These are phyloP conservation scores for Trifolium pratense DNA, from an alignment of 306 rosid genomes.

Conservation along the genomic window DNA sequence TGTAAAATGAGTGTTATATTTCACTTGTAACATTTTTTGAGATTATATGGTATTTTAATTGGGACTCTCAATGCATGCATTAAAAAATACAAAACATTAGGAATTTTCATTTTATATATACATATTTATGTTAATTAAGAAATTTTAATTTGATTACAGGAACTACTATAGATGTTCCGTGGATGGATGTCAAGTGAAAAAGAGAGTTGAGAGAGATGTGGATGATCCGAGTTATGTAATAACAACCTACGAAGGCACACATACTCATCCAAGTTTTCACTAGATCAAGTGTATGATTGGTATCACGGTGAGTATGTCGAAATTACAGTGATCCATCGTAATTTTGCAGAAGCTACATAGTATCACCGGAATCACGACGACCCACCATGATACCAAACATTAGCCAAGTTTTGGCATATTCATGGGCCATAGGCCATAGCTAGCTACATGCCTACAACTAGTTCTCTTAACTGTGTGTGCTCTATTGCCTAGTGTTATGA, in stretches of 20 bases:
- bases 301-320: too few relatives aligned
- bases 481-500: neutral
- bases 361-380: too few relatives aligned
- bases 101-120: neutral
- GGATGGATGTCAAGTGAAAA: conserved; percentile 83
- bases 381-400: too few relatives aligned
- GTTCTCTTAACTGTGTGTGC: neutral
- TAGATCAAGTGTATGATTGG: conserved; percentile 5
- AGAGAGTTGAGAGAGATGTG: conserved; percentile 83
- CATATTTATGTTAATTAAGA: neutral
- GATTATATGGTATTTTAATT: too few relatives aligned
- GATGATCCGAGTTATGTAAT: conserved; percentile 73
- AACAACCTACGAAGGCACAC: conserved; percentile 82
- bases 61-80: too few relatives aligned
- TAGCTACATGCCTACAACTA: neutral
- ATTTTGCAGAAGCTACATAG: too few relatives aligned
- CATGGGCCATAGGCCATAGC: conserved; percentile 4
- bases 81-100: neutral
- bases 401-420: conserved; percentile 14
- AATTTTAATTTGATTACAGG: conserved; percentile 50
- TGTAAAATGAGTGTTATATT: too few relatives aligned
- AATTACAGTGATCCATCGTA: too few relatives aligned
- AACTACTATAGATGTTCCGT: conserved; percentile 78
- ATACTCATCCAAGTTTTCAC: conserved; percentile 60
- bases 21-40: too few relatives aligned